Evolutionary conservation across 352 stramenopile species (phyloP), one percentile per base, ranked within the genome.

Genomic region (Halophytophthora batemanensis): DNA sequence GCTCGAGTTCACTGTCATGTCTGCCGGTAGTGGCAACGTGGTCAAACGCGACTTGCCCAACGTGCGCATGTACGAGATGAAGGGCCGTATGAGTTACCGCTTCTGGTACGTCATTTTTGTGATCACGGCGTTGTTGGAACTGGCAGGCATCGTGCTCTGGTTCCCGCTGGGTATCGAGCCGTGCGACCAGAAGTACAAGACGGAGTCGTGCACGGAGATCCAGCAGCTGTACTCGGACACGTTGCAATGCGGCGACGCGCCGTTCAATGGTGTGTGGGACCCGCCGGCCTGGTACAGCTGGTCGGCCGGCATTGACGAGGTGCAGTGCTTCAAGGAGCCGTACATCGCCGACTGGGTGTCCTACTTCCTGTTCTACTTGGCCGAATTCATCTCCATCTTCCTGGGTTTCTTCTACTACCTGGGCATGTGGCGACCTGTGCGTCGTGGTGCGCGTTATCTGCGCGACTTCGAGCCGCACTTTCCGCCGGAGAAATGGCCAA

Each of bases 21-120:
- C 74, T 7, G 60, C 69, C 1, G 79, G 77, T 1, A 81, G 64
- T 2, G 79, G 79, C 13, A 90, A 88, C 53, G 77, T 90, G 17
- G 71, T 90, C 36, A 86, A 88, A 65, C 62, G 79, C n/a, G 72
- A 90, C 33, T 59, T 90, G 43, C 85, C 85, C 39, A 95, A 95
- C 69, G 93, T 95, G 23, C 82, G 85, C 36, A 95, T 93, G 82
- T 95, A 93, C 78, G 91, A 92, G 70, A 95, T 95, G 77, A 93
- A 81, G 18, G 85, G 82, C 31, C n/a, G n/a, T n/a, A n/a, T n/a
- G n/a, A n/a, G n/a, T n/a, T 74, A 69, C 22, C 77, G 76, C 33
- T 79, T 93, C 48, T 95, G 93, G 66, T 82, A 95, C 67, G 29
- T 95, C 6, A 72, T 95, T 77, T 88, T 95, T 22, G 38, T 82